Percentiles rank a stretch among this genome's conserved stretches.
phyloP scores from a whole-genome alignment of 352 stramenopile species.

The Blastocystis sp. region DNA sequence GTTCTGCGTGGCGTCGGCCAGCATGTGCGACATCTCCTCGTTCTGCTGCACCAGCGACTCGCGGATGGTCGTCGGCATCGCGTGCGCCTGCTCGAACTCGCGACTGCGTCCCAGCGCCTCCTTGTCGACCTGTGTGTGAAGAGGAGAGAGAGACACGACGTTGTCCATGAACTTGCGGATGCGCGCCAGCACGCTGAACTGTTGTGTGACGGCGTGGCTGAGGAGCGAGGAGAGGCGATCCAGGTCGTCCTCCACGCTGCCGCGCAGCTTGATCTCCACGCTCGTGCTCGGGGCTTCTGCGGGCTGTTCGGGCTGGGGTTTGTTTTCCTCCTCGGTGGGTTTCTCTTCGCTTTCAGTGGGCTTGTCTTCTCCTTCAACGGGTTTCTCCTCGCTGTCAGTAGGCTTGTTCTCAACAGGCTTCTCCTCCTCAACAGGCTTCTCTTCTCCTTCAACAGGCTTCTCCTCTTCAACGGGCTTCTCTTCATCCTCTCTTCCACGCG shows the following conservation, averaged over 20 bases:
- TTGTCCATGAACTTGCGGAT: constrained; percentile 44
- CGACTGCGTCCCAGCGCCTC: background rate
- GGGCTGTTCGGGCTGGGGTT: background rate
- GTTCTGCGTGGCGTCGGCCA: constrained; percentile 11
- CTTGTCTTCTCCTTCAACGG: background rate
- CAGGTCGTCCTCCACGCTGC: background rate
- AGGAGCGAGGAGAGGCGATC: background rate
- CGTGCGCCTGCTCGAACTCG: constrained; percentile 52
- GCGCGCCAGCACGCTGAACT: constrained; percentile 15
- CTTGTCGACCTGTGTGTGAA: constrained; percentile 32
- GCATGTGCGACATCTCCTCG: constrained; percentile 7
- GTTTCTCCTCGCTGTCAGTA: background rate
- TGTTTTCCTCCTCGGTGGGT: background rate
- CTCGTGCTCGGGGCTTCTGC: background rate
- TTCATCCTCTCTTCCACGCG: background rate
- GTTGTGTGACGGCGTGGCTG: background rate
- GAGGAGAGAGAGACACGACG: background rate
- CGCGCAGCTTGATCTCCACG: constrained; percentile 26
- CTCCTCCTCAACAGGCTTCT: constrained; percentile 16
- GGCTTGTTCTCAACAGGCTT: background rate
- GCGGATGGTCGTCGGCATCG: background rate
- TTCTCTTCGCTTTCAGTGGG: background rate
- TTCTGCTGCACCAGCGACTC: constrained; percentile 1
- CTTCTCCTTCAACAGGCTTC: constrained; percentile 23
- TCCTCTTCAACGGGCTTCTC: background rate